These are phyloP conservation scores for Cornus suecica DNA, from an alignment of 148 eudicot genomes.

Conservation along the genomic window DNA sequence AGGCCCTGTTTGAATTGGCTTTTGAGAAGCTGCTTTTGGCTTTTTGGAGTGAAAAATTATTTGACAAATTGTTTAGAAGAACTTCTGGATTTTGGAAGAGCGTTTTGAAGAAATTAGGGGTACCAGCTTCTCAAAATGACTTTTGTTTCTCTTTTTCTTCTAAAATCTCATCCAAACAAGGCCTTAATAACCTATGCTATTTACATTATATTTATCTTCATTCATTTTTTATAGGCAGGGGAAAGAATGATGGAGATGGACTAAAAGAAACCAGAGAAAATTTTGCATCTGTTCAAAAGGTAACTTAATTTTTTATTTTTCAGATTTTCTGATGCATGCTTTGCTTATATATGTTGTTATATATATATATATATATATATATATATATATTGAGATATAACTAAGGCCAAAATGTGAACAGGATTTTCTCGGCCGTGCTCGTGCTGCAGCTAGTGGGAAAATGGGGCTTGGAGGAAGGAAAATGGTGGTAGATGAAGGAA, in stretches of 20 bases:
- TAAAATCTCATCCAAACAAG: too few species aligned
- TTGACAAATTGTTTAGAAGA: too few species aligned
- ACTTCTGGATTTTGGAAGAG: too few species aligned
- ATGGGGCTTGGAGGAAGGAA: conserved; percentile 45
- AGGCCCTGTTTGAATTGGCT: too few species aligned
- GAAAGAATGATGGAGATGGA: conserved; percentile 5
- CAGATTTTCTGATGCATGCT: neutral
- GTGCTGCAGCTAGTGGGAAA: conserved; percentile 12
- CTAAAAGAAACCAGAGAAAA: conserved; percentile 13
- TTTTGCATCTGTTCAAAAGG: conserved; percentile 9
- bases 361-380: neutral
- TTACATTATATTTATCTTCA: too few species aligned
- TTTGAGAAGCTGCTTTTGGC: too few species aligned
- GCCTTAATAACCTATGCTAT: too few species aligned
- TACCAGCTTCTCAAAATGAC: neutral
- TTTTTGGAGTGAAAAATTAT: too few species aligned
- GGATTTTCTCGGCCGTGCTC: conserved; percentile 15
- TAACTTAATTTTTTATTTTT: neutral
- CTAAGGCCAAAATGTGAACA: conserved; percentile 1
- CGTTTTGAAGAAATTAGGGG: conserved; percentile 13
- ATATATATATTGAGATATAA: neutral
- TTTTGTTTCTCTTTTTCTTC: too few species aligned
- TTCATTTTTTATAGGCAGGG: conserved; percentile 23
- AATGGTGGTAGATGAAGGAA: conserved; percentile 19
- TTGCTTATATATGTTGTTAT: too few species aligned